These are phyloP conservation scores for Naganishia antarctica DNA, from an alignment of 768 basidiomycete species.

Conservation along the genomic window DNA sequence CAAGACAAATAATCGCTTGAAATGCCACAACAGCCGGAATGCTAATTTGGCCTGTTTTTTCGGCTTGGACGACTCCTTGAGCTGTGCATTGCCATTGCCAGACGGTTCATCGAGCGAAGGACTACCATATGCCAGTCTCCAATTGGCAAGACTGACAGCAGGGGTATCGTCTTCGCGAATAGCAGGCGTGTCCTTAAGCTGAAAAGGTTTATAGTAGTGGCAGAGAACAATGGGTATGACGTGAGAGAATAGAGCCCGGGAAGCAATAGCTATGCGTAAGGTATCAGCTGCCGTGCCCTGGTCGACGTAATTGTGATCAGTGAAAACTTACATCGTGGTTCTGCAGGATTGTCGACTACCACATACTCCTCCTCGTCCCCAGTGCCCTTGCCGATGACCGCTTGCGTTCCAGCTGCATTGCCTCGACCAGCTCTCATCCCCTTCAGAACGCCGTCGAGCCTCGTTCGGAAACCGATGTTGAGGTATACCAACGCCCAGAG, in stretches of 20 bases:
- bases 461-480: constrained; percentile 38
- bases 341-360: constrained; percentile 34
- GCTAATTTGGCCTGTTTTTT: constrained; percentile 34
- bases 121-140: constrained; percentile 35
- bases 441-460: constrained; percentile 35
- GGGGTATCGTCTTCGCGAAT: constrained; percentile 45
- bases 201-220: constrained; percentile 38
- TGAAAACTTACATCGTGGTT: constrained; percentile 38
- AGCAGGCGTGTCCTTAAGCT: constrained; percentile 41
- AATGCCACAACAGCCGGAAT: constrained; percentile 38
- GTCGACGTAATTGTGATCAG: background rate
- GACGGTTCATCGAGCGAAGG: background rate
- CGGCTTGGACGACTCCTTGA: constrained; percentile 31
- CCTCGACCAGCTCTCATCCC: constrained; percentile 31
- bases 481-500: constrained; percentile 37
- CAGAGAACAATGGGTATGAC: constrained; percentile 42
- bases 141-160: constrained; percentile 37
- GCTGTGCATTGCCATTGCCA: constrained; percentile 5
- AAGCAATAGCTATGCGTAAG: constrained; percentile 43
- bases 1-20: constrained; percentile 31
- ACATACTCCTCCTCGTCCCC: constrained; percentile 15
- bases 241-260: constrained; percentile 40
- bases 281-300: no score
- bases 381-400: constrained; percentile 33
- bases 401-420: constrained; percentile 37